Conservation (phyloP, 1,139 yeast genomes). For the Debaryomycetaceae sp. region DNA sequence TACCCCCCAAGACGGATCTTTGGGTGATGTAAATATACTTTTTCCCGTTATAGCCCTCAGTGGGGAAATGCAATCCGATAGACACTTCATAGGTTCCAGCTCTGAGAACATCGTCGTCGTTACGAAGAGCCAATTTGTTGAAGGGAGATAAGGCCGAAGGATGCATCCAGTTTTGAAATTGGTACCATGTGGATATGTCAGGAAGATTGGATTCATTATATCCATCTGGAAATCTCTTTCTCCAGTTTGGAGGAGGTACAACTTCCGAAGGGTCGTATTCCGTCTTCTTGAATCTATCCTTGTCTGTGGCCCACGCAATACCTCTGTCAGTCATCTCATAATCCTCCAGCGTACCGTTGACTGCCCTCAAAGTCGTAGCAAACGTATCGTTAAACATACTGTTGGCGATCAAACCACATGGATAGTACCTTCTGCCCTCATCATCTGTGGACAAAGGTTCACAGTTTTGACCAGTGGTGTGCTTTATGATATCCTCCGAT, state of each 20-base stretch:
- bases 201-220: conserved; percentile 84
- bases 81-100: conserved; percentile 70
- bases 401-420: conserved; percentile 79
- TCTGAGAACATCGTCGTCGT: conserved; percentile 59
- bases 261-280: conserved; percentile 63
- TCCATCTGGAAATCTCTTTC: conserved; percentile 78
- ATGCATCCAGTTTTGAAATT: conserved; percentile 96
- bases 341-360: conserved; percentile 35
- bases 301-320: conserved; percentile 69
- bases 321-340: conserved; percentile 52
- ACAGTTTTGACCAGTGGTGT: conserved; percentile 79
- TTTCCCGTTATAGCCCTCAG: conserved; percentile 74
- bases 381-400: conserved; percentile 71
- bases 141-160: conserved; percentile 88
- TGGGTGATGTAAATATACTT: conserved; percentile 80
- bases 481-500: conserved; percentile 51
- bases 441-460: conserved; percentile 65
- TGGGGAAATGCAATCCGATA: conserved; percentile 87
- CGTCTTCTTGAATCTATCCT: conserved; percentile 56
- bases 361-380: conserved; percentile 38
- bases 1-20: conserved; percentile 86
- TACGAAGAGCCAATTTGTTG: conserved; percentile 76
- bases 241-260: conserved; percentile 97
- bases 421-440: conserved; percentile 58
- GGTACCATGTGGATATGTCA: conserved; percentile 44